Base-by-base conservation (phyloP, 257 asterid species). In the Jaltomata sinuosa region DNA sequence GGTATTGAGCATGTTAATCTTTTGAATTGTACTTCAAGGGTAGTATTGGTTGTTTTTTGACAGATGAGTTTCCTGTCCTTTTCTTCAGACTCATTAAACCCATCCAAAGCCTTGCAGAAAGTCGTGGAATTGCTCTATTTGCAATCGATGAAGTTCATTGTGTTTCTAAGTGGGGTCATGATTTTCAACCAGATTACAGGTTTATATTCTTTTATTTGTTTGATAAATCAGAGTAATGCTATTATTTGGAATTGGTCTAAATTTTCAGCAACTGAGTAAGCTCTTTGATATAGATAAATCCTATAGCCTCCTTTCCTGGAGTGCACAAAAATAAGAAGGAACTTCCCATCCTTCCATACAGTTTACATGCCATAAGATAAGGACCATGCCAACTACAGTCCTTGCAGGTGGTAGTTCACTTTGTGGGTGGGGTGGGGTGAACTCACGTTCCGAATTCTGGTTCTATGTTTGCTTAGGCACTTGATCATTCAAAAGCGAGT, bases 161-260 rank as follows among this genome's bases (percentile, higher is more conserved):
- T 87, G 94, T 94, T 89, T 94, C 98, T 64, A 92, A 92, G 90
- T 94, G 98, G 98, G 97, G 98, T 84, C 98, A 94, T 87, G 97
- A 93, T 89, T 94, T 94, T 88, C 94, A 97, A 90, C 97, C 98
- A 65, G 97, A 88, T 88, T 94, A 94, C 89, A 92, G 97, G 98
- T 94, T 78, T 72, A 47, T 86, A 68, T 84, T 79, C 74, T 80
- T 84, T 76, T 49, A 50, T 78, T 84, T 81, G 36, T 22, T 83
- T 47, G 47, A 83, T 31, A n/a, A 64, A 76, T 42, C 22, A 72
- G 14, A 42, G 22, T 72, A 14, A 74, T 45, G 34, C 59, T 76
- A 27, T 49, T 76, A 14, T 47, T 52, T 76, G 61, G 22, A 25
- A 27, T 47, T 47, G 25, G 9, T 34, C 49, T 18, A 34, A 34